Percentiles rank a stretch among this genome's conserved stretches.
phyloP scores from a whole-genome alignment of 371 early-diverging fungal species.

The Haplosporangium sp. region DNA sequence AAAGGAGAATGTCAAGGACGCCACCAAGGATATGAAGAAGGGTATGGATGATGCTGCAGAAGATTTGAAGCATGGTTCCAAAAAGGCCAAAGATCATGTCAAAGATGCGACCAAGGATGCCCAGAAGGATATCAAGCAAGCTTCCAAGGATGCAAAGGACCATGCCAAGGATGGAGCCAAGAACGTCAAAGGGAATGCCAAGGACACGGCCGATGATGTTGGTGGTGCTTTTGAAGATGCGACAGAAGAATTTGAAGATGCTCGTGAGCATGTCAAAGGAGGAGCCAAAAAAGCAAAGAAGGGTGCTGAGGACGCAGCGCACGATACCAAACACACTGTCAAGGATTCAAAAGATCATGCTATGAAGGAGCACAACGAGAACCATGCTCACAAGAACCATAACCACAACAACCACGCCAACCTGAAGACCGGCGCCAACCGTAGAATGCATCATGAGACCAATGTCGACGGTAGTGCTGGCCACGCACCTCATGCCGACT shows the following conservation, averaged over 20 bases:
- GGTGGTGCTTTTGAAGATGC: constrained; percentile 32
- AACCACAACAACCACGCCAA: constrained; percentile 13
- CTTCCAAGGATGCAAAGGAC: constrained; percentile 10
- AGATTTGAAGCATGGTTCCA: constrained; percentile 9
- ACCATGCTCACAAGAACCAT: constrained; percentile 2
- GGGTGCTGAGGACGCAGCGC: constrained; percentile 15
- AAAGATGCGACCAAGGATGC: constrained; percentile 14
- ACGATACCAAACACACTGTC: constrained; percentile 16
- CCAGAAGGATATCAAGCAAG: constrained; percentile 12
- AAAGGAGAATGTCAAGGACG: constrained; percentile 20
- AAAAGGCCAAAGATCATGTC: constrained; percentile 22
- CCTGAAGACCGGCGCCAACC: constrained; percentile 33
- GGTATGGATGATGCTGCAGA: constrained; percentile 12
- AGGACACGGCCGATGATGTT: constrained; percentile 6
- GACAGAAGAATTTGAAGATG: constrained; percentile 36
- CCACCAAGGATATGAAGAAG: constrained; percentile 18
- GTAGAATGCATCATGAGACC: constrained; percentile 17
- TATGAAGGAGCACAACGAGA: background rate
- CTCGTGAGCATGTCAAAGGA: constrained; percentile 28
- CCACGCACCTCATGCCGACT: constrained; percentile 35
- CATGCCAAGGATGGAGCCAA: constrained; percentile 10
- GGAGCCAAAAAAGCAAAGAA: constrained; percentile 31
- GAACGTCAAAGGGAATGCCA: constrained; percentile 10
- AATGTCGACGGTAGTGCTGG: constrained; percentile 11
- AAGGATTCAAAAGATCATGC: constrained; percentile 6